Percentiles rank a stretch among this genome's conserved stretches.
Conservation (phyloP, 2,329 filamentous ascomycete genomes). For the Elsinoe batatas region DNA sequence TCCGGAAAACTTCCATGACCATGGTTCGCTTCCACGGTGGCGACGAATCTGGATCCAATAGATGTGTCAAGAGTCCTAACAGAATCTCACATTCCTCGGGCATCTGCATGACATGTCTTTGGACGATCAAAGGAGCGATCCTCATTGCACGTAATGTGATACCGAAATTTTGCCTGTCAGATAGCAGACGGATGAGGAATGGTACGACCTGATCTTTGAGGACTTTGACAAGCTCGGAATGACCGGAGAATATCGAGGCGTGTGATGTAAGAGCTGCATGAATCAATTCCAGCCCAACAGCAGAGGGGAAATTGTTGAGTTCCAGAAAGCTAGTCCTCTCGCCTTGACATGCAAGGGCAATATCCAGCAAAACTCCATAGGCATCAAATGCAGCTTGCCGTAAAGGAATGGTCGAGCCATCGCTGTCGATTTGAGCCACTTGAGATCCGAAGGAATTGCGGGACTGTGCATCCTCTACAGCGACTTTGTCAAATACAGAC, state of each 20-base stretch:
- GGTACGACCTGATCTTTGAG: slow-evolving; percentile 72
- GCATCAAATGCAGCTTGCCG: slow-evolving; percentile 75
- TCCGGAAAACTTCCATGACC: slow-evolving; percentile 83
- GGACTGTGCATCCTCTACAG: slow-evolving; percentile 61
- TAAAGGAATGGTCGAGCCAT: slow-evolving; percentile 55
- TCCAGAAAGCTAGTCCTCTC: slow-evolving; percentile 73
- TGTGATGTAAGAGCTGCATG: slow-evolving; percentile 85
- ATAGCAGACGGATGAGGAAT: slow-evolving; percentile 66
- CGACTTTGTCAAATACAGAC: slow-evolving; percentile 85
- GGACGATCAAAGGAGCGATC: slow-evolving; percentile 72
- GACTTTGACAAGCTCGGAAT: slow-evolving; percentile 72
- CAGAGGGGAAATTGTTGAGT: slow-evolving; percentile 66
- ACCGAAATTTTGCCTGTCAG: slow-evolving; percentile 68
- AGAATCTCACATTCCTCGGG: slow-evolving; percentile 73
- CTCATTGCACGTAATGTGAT: slow-evolving; percentile 73
- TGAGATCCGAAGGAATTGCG: slow-evolving; percentile 39
- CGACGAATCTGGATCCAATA: slow-evolving; percentile 74
- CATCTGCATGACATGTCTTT: slow-evolving; percentile 65
- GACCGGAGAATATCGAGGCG: slow-evolving; percentile 64
- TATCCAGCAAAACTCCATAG: slow-evolving; percentile 77
- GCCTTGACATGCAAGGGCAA: slow-evolving; percentile 78
- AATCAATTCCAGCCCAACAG: slow-evolving; percentile 82
- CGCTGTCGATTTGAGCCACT: slow-evolving; percentile 57
- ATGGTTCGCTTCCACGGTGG: slow-evolving; percentile 77
- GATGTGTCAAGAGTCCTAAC: slow-evolving; percentile 68